These are phyloP conservation scores for Psidium guajava DNA, from an alignment of 345 rosid species.

Conservation along the genomic window DNA sequence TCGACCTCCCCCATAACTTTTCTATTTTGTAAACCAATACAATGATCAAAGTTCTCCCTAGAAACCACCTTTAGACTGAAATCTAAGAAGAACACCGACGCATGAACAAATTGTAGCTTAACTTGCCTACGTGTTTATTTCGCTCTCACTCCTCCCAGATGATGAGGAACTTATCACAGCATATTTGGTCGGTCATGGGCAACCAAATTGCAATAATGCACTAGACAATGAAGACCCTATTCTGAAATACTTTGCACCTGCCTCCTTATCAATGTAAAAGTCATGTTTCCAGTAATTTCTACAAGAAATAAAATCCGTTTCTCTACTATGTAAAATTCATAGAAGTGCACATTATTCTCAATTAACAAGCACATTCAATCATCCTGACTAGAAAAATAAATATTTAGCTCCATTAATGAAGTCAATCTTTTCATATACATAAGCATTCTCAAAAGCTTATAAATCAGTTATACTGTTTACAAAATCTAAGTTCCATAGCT, in stretches of 20 bases:
- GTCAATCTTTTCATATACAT: background rate
- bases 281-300: background rate
- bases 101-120: too few relatives aligned
- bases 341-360: background rate
- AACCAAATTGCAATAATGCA: too few relatives aligned
- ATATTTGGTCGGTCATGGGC: too few relatives aligned
- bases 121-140: too few relatives aligned
- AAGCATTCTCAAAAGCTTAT: background rate
- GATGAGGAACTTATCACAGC: too few relatives aligned
- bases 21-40: background rate
- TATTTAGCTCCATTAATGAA: background rate
- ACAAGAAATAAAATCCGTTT: background rate
- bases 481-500: background rate
- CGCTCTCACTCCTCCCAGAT: too few relatives aligned
- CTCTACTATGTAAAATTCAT: background rate
- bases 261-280: background rate
- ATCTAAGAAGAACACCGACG: too few relatives aligned
- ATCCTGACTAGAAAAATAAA: background rate
- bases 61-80: too few relatives aligned
- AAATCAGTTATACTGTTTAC: background rate
- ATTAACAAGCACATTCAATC: background rate
- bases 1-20: background rate
- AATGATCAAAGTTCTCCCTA: too few relatives aligned
- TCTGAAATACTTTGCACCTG: too few relatives aligned
- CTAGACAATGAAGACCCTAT: too few relatives aligned